Evolutionary conservation across 2,329 filamentous ascomycete species (phyloP).

Genomic region (Arthrobotrys pseudoclavata): DNA sequence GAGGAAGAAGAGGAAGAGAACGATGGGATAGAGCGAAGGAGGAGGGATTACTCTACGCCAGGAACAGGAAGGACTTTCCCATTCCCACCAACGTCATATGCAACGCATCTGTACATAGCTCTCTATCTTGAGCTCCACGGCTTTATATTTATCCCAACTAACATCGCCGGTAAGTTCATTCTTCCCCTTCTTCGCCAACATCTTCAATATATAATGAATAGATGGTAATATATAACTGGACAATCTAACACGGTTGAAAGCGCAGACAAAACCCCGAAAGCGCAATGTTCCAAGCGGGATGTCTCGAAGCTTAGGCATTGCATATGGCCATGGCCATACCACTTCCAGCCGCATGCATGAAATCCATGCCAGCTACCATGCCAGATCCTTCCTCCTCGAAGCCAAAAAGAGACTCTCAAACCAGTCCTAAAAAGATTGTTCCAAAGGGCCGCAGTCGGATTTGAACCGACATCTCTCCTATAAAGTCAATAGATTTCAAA

Average conservation of each 20-base stretch:
- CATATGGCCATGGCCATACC: neutral
- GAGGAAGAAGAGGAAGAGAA: conserved; percentile 25
- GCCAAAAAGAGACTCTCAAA: conserved; percentile 10
- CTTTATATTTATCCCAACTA: neutral
- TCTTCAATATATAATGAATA: too few relatives aligned
- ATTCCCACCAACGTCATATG: conserved; percentile 55
- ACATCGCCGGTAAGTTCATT: neutral
- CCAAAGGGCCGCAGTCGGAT: conserved; percentile 44
- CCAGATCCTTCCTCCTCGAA: neutral
- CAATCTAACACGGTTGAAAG: neutral
- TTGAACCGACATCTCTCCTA: conserved; percentile 51
- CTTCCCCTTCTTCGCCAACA: too few relatives aligned
- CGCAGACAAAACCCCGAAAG: neutral
- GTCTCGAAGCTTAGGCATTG: conserved; percentile 4
- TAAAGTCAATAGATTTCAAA: neutral
- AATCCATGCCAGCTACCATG: neutral
- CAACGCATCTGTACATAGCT: conserved; percentile 24
- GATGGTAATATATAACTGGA: neutral
- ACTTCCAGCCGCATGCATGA: conserved; percentile 7
- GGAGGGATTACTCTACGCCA: too few relatives aligned
- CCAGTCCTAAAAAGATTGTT: neutral
- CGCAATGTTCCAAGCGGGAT: conserved; percentile 3
- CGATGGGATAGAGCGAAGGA: conserved; percentile 35
- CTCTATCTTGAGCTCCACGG: neutral
- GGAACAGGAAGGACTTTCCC: conserved; percentile 38